A percentile compares a stretch with the other conserved stretches of the same genome.
Conservation (phyloP, 192 early-diverging fungal genomes). For the Phlyctochytrium planicorne region DNA sequence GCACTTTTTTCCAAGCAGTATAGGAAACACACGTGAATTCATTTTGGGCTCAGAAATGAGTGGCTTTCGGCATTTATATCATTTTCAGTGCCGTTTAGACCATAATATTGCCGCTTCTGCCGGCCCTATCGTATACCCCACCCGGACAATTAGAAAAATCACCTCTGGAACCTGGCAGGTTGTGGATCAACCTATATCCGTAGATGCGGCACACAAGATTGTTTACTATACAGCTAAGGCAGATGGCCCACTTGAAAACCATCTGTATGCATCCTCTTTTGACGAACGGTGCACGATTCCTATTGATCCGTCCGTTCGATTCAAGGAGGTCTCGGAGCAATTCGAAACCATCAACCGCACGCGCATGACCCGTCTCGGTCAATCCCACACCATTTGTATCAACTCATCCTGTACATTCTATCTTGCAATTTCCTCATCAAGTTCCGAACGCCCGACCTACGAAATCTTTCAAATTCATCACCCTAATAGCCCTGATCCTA, state of each 20-base stretch:
- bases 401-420: not conserved
- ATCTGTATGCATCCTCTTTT: slow-evolving; percentile 52
- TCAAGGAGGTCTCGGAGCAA: too few relatives aligned
- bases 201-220: slow-evolving; percentile 48
- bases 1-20: slow-evolving; percentile 3
- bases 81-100: slow-evolving; percentile 15
- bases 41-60: slow-evolving; percentile 58
- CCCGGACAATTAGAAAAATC: slow-evolving; percentile 40
- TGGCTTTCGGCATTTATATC: slow-evolving; percentile 63
- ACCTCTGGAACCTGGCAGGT: slow-evolving; percentile 61
- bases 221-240: slow-evolving; percentile 63
- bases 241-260: slow-evolving; percentile 58
- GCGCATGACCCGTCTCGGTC: slow-evolving; percentile 15
- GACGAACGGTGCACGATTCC: not conserved
- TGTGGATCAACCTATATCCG: slow-evolving; percentile 54
- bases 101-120: too few relatives aligned
- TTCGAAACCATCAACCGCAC: too few relatives aligned
- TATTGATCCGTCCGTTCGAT: too few relatives aligned
- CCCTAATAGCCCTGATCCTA: too few relatives aligned
- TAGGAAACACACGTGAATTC: slow-evolving; percentile 36
- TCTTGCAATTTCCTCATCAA: slow-evolving; percentile 9
- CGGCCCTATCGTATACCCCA: slow-evolving; percentile 24
- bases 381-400: slow-evolving; percentile 10
- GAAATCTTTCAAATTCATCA: not conserved
- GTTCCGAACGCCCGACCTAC: not conserved